Percentiles rank a stretch among this genome's conserved stretches.
These are phyloP conservation scores for Lolium multiflorum DNA, from an alignment of 176 grass and related monocot species.

Conservation along the genomic window DNA sequence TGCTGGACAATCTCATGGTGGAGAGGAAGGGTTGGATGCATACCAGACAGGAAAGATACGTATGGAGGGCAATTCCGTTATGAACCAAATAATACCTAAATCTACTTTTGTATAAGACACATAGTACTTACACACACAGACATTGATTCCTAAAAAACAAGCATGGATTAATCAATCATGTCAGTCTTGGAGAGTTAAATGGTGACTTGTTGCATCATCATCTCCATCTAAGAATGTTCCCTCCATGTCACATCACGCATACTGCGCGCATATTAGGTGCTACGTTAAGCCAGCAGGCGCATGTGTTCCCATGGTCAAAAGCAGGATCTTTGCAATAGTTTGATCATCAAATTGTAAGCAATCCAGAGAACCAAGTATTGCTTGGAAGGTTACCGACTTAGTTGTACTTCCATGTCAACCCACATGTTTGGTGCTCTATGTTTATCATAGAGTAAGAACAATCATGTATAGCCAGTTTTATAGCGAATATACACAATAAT, in stretches of 20 bases:
- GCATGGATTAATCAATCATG: slow-evolving; percentile 21
- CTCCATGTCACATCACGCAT: slow-evolving; percentile 32
- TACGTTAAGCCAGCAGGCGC: slow-evolving; percentile 28
- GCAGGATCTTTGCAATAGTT: background rate
- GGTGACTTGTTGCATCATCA: slow-evolving; percentile 48
- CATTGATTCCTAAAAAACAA: slow-evolving; percentile 43
- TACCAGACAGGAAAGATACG: too few relatives aligned
- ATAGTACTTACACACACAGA: background rate
- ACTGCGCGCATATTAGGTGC: slow-evolving; percentile 10
- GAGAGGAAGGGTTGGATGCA: too few relatives aligned
- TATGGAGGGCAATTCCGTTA: too few relatives aligned
- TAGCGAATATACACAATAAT: too few relatives aligned
- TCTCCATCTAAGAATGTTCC: slow-evolving; percentile 60
- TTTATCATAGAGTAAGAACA: too few relatives aligned
- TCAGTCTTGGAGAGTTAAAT: slow-evolving; percentile 37
- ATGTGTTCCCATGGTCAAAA: background rate
- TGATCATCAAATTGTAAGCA: background rate
- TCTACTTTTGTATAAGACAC: background rate
- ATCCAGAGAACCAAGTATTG: background rate
- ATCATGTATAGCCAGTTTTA: too few relatives aligned
- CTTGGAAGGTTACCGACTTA: background rate
- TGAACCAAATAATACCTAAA: background rate
- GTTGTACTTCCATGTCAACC: background rate
- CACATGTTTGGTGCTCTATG: too few relatives aligned
- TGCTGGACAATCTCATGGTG: too few relatives aligned